Evolutionary conservation across 1,284 basidiomycete genomes (phyloP).

Genomic region (Erythrobasidium hasegawianum): DNA sequence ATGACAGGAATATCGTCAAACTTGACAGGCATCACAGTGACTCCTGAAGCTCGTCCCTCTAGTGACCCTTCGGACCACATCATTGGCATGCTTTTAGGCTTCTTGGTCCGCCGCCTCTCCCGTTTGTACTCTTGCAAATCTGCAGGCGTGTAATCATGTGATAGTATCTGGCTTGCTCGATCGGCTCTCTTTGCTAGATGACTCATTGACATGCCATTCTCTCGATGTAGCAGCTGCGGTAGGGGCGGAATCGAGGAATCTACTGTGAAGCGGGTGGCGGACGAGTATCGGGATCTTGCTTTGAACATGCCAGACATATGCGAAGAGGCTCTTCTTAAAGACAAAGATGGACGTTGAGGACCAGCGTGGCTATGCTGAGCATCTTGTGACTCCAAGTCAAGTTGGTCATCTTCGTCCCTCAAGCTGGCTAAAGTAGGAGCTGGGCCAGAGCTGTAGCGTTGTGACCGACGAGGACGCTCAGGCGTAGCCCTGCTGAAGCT

Average conservation of each 20-base stretch:
- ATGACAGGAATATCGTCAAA: background rate
- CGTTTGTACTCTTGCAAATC: slow-evolving; percentile 5
- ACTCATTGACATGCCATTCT: slow-evolving; percentile 7
- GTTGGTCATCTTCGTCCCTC: slow-evolving; percentile 19
- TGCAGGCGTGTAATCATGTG: slow-evolving; percentile 13
- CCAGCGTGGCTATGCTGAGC: background rate
- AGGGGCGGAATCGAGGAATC: slow-evolving; percentile 22
- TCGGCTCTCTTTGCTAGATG: slow-evolving; percentile 20
- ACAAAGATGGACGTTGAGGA: no score
- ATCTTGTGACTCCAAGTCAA: background rate
- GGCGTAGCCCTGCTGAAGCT: background rate
- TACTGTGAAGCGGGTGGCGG: slow-evolving; percentile 26
- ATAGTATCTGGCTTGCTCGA: slow-evolving; percentile 12
- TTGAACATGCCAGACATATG: background rate
- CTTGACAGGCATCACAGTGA: background rate
- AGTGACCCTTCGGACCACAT: background rate
- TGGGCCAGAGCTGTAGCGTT: slow-evolving; percentile 23
- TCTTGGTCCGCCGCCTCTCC: background rate
- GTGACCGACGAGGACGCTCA: background rate
- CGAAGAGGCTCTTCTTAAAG: background rate
- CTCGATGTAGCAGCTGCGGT: slow-evolving; percentile 10
- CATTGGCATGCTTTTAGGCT: background rate
- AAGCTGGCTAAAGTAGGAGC: slow-evolving; percentile 31
- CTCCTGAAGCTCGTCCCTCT: background rate
- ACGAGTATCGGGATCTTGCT: slow-evolving; percentile 8